Evolutionary conservation across 2,329 filamentous ascomycete genomes (phyloP), one percentile per base, ranked within the genome.

Genomic region (Chrysoporthe puriensis): DNA sequence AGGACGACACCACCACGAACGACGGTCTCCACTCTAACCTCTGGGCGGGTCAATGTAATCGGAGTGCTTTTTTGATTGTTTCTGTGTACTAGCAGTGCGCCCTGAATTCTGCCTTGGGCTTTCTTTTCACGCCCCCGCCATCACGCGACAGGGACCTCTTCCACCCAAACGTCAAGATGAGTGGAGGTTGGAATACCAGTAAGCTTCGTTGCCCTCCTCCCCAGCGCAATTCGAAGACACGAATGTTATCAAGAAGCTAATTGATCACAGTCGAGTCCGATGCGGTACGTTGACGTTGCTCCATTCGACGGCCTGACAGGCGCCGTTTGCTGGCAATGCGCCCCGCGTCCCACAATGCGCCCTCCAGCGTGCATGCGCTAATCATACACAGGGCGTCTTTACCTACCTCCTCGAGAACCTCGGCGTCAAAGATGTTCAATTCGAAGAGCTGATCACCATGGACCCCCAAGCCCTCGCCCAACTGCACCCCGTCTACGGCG

Each of bases 171-270:
- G 43, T 54, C 50, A 81, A 74, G 54, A 90, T 90, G 88, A 92
- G 91, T 81, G 91, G 90, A 74, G 94, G 95, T 71, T 98, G 95
- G 95, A 97, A 96, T 80, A 98, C 95, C 50, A 97, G 88, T 89
- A 77, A 77, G 85, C 79, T 26, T 56, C 58, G 36, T 21, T 44
- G 16, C 13, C 6, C 1, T 16, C n/a, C 36, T 1, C 1, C 14
- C 18, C 42, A 26, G 26, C 26, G 14, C 21, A 11, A 9, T 40
- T 9, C 6, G 2, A 16, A 32, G 48, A 16, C 18, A 4, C 32
- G 50, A 59, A 18, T 56, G 36, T 1, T 26, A 21, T 6, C 14
- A 16, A 36, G 9, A n/a, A n/a, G 50, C 34, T 57, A 32, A 60
- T 18, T 1, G 26, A 58, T 56, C 56, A 65, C 62, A 90, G 88